Evolutionary conservation across 2,329 filamentous ascomycete genomes (phyloP), one percentile per base, ranked within the genome.

Genomic region (Colletotrichum sp.): DNA sequence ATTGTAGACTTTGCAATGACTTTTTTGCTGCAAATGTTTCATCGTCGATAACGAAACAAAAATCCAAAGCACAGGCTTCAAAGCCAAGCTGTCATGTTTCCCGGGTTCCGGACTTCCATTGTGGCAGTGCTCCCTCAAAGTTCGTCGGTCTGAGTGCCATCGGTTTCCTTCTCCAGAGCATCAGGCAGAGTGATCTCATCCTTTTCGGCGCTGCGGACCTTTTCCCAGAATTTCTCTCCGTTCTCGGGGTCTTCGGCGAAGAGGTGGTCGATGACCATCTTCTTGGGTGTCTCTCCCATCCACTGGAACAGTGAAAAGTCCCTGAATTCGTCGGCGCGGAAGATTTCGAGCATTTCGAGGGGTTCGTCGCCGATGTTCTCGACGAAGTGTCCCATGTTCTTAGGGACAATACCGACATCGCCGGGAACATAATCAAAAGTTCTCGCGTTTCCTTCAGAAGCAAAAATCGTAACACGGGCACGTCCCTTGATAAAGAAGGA

Each of bases 331-430:
- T 94, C 91, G 0, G 93, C 90, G 65, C 92, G 89, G 85, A 96
- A 94, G 25, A 96, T 92, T 84, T 96, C 94, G 22, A 96, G 86
- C 83, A 96, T 94, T 81, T 95, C 92, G 4, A 96, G 84, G 25
- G 93, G 90, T 81, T 95, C 93, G 68, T 94, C 91, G 22, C 94
- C 92, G 48, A 95, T 91, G 79, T 96, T 96, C 87, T 96, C 94
- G 68, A 96, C 93, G 81, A 95, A 96, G 82, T 96, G 94, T 5
- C 93, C 94, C 89, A 94, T 95, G 81, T 94, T 94, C 80, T 88
- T 88, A 0, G 94, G 94, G 7, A 96, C 93, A 77, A 96, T 94
- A 16, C 93, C 94, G 0, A 95, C 93, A 79, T 96, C 94, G 2
- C 94, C 94, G 1, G 93, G 90, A 5, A 90, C 85, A 83, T 94